Evolutionary conservation across 129 eudicot genomes (phyloP).

Genomic region (Artemisia tridentata): DNA sequence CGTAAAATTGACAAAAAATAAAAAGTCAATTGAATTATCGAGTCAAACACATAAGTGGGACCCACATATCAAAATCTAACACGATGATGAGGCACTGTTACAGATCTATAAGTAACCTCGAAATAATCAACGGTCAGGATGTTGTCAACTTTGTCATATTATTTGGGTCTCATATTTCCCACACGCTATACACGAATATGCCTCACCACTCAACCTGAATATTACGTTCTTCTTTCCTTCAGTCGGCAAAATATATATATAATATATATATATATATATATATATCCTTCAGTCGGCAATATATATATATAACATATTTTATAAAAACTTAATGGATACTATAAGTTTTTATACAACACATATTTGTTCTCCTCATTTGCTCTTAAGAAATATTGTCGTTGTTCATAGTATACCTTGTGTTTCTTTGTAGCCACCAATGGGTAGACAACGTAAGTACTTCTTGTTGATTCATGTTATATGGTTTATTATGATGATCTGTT

Average conservation of each 20-base stretch:
- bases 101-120: slow-evolving; percentile 5
- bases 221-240: slow-evolving; percentile 3
- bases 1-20: no score
- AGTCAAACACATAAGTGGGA: background rate
- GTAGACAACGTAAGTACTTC: slow-evolving; percentile 37
- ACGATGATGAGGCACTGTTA: background rate
- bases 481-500: background rate
- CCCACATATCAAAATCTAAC: no score
- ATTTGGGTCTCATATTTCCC: slow-evolving; percentile 22
- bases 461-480: background rate
- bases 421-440: slow-evolving; percentile 30
- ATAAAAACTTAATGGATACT: background rate
- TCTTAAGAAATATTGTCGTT: background rate
- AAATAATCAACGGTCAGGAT: slow-evolving; percentile 27
- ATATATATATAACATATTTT: background rate
- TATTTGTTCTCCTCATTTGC: background rate
- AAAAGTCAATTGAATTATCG: background rate
- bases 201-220: slow-evolving; percentile 26
- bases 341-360: background rate
- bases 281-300: background rate
- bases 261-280: no score
- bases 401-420: background rate
- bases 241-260: background rate
- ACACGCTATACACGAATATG: slow-evolving; percentile 35
- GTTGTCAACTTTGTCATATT: background rate